A percentile compares a stretch with the other conserved stretches of the same genome.
phyloP scores from a whole-genome alignment of 78 protist genomes.

The Corallochytrium limacisporum region DNA sequence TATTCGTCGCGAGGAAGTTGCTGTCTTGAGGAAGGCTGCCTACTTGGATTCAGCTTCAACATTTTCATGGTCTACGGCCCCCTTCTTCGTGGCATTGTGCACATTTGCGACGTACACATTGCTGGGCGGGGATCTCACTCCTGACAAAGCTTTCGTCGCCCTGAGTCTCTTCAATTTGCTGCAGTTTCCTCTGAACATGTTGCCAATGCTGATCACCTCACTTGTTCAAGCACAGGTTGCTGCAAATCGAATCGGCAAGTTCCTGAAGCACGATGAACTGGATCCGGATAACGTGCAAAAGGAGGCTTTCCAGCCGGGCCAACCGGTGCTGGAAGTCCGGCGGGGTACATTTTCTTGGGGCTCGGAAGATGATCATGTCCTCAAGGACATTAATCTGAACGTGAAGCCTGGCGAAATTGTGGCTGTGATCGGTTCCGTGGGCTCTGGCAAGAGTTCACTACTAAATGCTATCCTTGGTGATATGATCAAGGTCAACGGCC shows the following conservation, averaged over 20 bases:
- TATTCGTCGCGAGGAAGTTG: neutral
- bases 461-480: constrained; percentile 60
- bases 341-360: no score
- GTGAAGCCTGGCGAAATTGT: constrained; percentile 9
- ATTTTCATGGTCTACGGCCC: constrained; percentile 36
- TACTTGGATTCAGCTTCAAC: neutral
- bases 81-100: constrained; percentile 42
- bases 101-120: constrained; percentile 36
- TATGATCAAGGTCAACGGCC: constrained; percentile 29
- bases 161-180: constrained; percentile 64
- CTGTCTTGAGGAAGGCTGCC: neutral
- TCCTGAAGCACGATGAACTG: constrained; percentile 22
- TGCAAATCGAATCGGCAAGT: constrained; percentile 39
- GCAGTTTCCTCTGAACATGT: constrained; percentile 65
- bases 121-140: constrained; percentile 35
- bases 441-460: constrained; percentile 74
- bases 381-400: neutral
- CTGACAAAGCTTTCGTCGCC: constrained; percentile 63
- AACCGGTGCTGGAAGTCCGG: no score
- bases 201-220: constrained; percentile 44
- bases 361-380: neutral
- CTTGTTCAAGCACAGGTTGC: constrained; percentile 56
- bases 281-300: neutral
- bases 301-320: no score
- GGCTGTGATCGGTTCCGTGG: constrained; percentile 71